Base-by-base conservation (phyloP, 169 alveolate genomes). In the Plasmodium cynomolgi region DNA sequence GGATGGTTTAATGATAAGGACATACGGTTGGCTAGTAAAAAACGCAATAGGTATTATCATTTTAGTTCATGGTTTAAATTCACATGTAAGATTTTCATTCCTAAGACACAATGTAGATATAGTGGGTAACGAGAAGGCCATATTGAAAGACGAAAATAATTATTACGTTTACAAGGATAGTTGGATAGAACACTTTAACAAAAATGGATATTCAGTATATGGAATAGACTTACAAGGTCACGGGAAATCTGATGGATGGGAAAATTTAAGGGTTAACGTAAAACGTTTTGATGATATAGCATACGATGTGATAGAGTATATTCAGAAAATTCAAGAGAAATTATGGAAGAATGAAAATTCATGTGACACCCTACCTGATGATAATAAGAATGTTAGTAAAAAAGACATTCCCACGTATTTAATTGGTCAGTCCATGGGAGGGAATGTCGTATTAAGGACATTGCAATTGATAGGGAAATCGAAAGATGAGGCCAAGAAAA, bases 381-480 rank as follows among this genome's bases (percentile, higher is more conserved):
- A 31, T 83, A 0, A 23, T 17, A 77, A 4, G 29, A 77, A 31
- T 2, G 5, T 7, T 17, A n/a, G 39, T 29, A 77, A 31, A 74
- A 68, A 81, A 31, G 72, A 13, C 33, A 37, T 39, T 2, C 84
- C 84, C 8, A 77, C 54, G 13, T 23, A 77, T 17, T 15, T 58
- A 74, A 3, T 81, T 23, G 80, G 93, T 56, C 39, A 15, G 31
- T 23, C 79, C 84, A 31, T 92, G 82, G 62, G 83, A 90, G 93
- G 79, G 74, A 29, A 95, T 92, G 77, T 93, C 50, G 90, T 82
- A 81, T 73, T 92, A 95, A 20, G 95, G 81, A 73, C 94, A 58
- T 50, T 93, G 91, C 17, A 95, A 81, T 26, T 93, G 50, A 33
- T 44, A 72, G 50, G 96, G 88, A 81, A 95, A 50, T 44, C 93